phyloP scores from a whole-genome alignment of 371 early-diverging fungal species.

The Basidiobolus meristosporus region DNA sequence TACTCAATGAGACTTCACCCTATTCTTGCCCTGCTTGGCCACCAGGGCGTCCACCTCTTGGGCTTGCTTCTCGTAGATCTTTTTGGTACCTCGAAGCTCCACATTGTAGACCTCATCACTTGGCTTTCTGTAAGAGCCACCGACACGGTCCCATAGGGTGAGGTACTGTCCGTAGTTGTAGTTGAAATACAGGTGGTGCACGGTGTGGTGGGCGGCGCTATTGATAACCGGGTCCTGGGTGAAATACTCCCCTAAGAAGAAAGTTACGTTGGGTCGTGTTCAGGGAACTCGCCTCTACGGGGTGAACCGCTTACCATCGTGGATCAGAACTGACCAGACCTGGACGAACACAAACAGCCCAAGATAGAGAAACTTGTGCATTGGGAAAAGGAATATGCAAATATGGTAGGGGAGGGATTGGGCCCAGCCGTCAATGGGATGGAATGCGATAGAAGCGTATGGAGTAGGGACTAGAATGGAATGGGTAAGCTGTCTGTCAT shows the following conservation, averaged over 20 bases:
- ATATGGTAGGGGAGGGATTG: slow-evolving; percentile 89
- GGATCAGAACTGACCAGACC: slow-evolving; percentile 90
- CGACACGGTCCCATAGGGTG: slow-evolving; percentile 66
- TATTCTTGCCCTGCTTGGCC: too few species aligned
- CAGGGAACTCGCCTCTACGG: too few species aligned
- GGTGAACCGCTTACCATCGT: slow-evolving; percentile 55
- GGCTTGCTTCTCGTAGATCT: slow-evolving; percentile 44
- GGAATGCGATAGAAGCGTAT: slow-evolving; percentile 93
- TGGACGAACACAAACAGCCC: slow-evolving; percentile 72
- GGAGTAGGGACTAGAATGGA: slow-evolving; percentile 72
- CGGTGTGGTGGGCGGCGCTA: slow-evolving; percentile 84
- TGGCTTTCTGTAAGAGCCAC: slow-evolving; percentile 51
- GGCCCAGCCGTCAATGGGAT: slow-evolving; percentile 78
- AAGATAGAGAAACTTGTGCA: slow-evolving; percentile 77
- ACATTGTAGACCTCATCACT: slow-evolving; percentile 42
- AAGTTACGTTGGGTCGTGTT: background rate
- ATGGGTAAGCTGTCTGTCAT: too few species aligned
- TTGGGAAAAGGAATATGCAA: slow-evolving; percentile 70
- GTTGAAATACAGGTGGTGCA: slow-evolving; percentile 94
- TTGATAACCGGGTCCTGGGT: slow-evolving; percentile 19
- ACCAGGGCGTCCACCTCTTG: slow-evolving; percentile 41
- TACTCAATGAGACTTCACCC: too few species aligned
- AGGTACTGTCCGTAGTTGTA: slow-evolving; percentile 97
- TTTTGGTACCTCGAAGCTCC: slow-evolving; percentile 30
- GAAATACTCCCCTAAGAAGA: slow-evolving; percentile 3